Base-by-base conservation (phyloP, 164 flowering plant genomes). In the Echeveria elegans region DNA sequence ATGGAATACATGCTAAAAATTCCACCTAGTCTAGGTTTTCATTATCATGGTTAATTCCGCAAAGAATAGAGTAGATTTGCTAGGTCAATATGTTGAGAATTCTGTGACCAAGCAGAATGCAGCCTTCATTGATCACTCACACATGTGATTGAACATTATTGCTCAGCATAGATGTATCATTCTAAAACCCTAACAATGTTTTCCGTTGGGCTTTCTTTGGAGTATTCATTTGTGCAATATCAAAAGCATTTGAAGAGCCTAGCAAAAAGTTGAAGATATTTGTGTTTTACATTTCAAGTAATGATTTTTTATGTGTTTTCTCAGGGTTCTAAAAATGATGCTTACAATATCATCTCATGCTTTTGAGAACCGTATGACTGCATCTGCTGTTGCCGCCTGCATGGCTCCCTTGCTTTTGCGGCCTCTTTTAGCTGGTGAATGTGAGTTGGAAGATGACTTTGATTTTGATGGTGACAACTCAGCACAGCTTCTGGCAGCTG, bases 301-400 rank as follows among this genome's bases (percentile, higher is more conserved):
- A 11, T 53, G 30, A n/a, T 23, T 8, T 45, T 52, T 50, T n/a
- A 52, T 9, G 14, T 65, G 60, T 6, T 47, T 75, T 48, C 37
- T 38, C 87, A 95, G 99, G 81, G 79, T 92, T 68, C 76, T 95
- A 72, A 95, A 88, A 80, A 92, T 88, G 99, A 91, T 95, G 99
- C 97, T 86, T 71, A 77, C 82, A 16, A 77, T 95, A 68, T 78
- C 96, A 63, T 75, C 84, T 72, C 92, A 89, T 77, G 75, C 94
- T 68, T 84, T 85, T 72, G 97, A 85, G 72, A 95, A 95, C 77
- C 84, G 97, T 67, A 95, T 95, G 97, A 86, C 85, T 69, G 75
- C 96, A 37, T 87, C 96, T 64, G 99, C 99, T 69, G 99, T 95
- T 77, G 99, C 99, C 75, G 97, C 97, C 71, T 95, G 99, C 79